Evolutionary conservation across 805 yeast genomes (phyloP), one percentile per base, ranked within the genome.

Genomic region (Vanderwaltozyma tropicalis): DNA sequence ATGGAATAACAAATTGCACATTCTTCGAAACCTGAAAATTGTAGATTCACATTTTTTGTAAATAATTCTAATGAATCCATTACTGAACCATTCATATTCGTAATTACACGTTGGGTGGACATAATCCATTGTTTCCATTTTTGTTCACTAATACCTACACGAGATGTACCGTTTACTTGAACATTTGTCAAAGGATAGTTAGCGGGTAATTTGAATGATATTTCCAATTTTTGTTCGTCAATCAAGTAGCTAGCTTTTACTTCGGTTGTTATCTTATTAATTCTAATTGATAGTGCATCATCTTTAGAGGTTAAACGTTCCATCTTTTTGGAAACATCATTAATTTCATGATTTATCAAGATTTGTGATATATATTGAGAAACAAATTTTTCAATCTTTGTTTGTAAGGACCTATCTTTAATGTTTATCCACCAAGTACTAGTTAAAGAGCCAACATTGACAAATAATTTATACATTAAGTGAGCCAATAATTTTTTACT

Each of bases 1-100:
- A 89, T 80, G 13, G 95, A 82, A 59, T 92, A 92, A 59, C 99
- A 92, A 48, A 92, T 87, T 3, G 97, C 95, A 70, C 99, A 92
- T 42, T 89, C 97, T 52, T 86, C 96, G 46, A 85, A 87, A 0
- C 96, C 96, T 8, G 88, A 82, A 58, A 94, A 88, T 55, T 88
- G 94, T 49, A 83, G 68, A 39, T 76, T 72, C 37, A 86, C 87
- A 50, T 89, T 85, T 48, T 75, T 76, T 34, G 64, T 50, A 39
- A 66, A 62, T 26, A 62, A 52, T 33, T 64, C 67, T 37, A 66
- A 42, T 13, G 68, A 61, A 38, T 71, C 67, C 48, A 71, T 41
- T 11, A 63, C 63, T 14, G 86, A 73, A 15, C 86, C 87, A 48
- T 79, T 80, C 48, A 81, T 81, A 28, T 81, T 71, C 2, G 85